Evolutionary conservation across 2,329 filamentous ascomycete genomes (phyloP).

Genomic region (Aspergillus sp.): DNA sequence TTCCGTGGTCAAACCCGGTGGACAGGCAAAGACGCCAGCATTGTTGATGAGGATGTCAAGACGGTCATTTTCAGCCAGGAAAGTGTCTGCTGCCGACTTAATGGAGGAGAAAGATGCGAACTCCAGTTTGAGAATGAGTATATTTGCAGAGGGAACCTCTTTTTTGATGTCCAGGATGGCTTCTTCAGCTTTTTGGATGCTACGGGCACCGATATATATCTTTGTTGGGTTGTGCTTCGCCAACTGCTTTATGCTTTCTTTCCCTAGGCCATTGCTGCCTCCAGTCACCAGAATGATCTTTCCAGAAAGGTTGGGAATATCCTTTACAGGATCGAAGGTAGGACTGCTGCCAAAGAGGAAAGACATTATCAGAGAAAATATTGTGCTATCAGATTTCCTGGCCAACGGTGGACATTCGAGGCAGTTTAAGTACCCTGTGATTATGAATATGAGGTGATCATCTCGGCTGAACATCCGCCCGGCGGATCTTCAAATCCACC

Average conservation of each 20-base stretch:
- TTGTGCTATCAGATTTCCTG: too few relatives aligned
- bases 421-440: too few relatives aligned
- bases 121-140: slow-evolving; percentile 7
- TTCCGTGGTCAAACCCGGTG: slow-evolving; percentile 16
- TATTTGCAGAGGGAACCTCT: not conserved
- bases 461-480: too few relatives aligned
- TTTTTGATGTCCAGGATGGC: slow-evolving; percentile 3
- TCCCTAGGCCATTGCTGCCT: slow-evolving; percentile 42
- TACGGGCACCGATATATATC: slow-evolving; percentile 7
- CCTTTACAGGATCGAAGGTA: slow-evolving; percentile 5
- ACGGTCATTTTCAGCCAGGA: slow-evolving; percentile 5
- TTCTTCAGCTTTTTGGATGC: slow-evolving; percentile 2
- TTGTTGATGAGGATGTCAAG: slow-evolving; percentile 25
- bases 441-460: too few relatives aligned
- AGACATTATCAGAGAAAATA: not conserved
- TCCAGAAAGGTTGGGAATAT: slow-evolving; percentile 34
- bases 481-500: too few relatives aligned
- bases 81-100: slow-evolving; percentile 6
- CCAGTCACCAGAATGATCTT: slow-evolving; percentile 41
- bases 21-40: slow-evolving; percentile 22
- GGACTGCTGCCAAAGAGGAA: not conserved
- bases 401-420: too few relatives aligned
- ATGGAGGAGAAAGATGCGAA: slow-evolving; percentile 9
- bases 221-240: slow-evolving; percentile 2
- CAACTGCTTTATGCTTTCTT: slow-evolving; percentile 30